phyloP scores from a whole-genome alignment of 73 alveolate genomes.

The Paramecium primaurelia region DNA sequence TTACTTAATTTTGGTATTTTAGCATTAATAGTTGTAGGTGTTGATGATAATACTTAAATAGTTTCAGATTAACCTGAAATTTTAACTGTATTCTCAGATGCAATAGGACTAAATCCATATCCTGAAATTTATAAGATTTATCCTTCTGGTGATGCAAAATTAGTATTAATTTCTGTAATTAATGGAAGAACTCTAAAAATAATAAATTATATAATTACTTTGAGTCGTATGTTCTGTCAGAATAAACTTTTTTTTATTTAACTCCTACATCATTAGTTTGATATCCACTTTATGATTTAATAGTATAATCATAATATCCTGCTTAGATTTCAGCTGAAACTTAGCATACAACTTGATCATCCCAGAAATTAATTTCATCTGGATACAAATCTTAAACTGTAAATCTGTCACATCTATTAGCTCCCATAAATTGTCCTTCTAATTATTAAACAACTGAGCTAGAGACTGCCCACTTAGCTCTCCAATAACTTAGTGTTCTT shows the following conservation, averaged over 20 bases:
- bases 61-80: neutral
- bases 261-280: neutral
- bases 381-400: neutral
- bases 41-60: neutral
- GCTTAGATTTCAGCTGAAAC: slow-evolving; percentile 43
- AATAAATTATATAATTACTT: neutral
- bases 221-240: slow-evolving; percentile 2
- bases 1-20: neutral
- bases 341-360: slow-evolving; percentile 4
- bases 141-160: slow-evolving; percentile 10
- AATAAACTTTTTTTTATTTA: neutral
- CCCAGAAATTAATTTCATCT: slow-evolving; percentile 23
- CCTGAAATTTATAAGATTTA: neutral
- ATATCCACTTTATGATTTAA: neutral
- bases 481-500: slow-evolving; percentile 30
- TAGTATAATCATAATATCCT: neutral
- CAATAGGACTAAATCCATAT: neutral
- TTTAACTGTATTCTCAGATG: neutral
- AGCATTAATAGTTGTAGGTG: neutral
- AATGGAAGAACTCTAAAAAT: neutral
- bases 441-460: neutral
- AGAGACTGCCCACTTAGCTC: slow-evolving; percentile 43
- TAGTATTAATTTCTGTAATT: neutral
- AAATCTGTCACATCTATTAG: slow-evolving; percentile 36
- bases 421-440: slow-evolving; percentile 18